Conservation (phyloP, 108 stramenopile species). For the Nitzschia sp. region DNA sequence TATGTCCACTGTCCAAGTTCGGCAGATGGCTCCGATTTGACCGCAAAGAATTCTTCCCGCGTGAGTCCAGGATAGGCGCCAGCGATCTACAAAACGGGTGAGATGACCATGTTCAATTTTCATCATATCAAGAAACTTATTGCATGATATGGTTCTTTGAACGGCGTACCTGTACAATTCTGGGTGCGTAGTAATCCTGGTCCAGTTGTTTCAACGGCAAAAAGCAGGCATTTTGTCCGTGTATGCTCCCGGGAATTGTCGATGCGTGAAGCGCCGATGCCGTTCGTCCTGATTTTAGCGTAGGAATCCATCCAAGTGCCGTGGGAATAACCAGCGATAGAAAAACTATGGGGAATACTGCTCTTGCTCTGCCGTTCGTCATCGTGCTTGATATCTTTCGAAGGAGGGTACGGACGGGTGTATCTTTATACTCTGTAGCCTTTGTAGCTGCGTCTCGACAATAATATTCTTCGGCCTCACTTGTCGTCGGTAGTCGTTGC, state of each 20-base stretch:
- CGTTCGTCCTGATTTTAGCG: neutral
- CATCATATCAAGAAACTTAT: constrained; percentile 7
- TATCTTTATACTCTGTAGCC: too few relatives aligned
- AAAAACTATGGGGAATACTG: neutral
- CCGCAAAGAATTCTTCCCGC: constrained; percentile 57
- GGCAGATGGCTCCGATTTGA: constrained; percentile 66
- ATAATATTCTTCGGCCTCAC: too few relatives aligned
- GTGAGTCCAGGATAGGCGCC: constrained; percentile 85
- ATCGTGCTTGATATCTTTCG: too few relatives aligned
- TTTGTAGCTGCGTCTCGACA: too few relatives aligned
- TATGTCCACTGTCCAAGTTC: constrained; percentile 84
- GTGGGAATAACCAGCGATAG: neutral
- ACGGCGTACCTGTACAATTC: constrained; percentile 78
- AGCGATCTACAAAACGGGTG: constrained; percentile 60
- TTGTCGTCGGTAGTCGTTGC: too few relatives aligned
- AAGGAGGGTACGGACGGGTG: too few relatives aligned
- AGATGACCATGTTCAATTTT: too few relatives aligned
- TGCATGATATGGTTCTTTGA: neutral
- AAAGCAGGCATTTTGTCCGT: constrained; percentile 80
- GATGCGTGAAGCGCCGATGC: neutral
- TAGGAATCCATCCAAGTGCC: neutral
- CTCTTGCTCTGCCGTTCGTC: too few relatives aligned
- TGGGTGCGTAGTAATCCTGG: constrained; percentile 79
- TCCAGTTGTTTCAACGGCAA: constrained; percentile 80
- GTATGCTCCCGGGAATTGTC: constrained; percentile 29